Conservation (phyloP, 371 early-diverging fungal genomes). For the Syncephalastrum racemosum region DNA sequence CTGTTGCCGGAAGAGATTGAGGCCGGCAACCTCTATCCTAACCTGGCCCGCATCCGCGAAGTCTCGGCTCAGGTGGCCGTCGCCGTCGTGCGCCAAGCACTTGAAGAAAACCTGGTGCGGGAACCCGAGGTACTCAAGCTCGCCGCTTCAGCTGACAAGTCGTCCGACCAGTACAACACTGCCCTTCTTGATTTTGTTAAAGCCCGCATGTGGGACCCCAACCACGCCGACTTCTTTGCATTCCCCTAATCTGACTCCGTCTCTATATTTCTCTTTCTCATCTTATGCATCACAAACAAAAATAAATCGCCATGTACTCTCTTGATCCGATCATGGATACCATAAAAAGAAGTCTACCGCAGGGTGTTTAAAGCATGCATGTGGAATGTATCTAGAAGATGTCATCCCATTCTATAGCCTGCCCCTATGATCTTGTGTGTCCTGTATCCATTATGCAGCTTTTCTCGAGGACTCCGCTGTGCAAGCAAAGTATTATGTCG, state of each 20-base stretch:
- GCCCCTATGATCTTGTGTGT: too few species aligned
- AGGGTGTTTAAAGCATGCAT: too few species aligned
- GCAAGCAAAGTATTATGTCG: too few species aligned
- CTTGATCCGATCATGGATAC: too few species aligned
- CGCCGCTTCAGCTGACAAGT: conserved; percentile 1
- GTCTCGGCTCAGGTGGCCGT: conserved; percentile 78
- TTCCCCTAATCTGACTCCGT: not conserved
- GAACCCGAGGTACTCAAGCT: conserved; percentile 2
- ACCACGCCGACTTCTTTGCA: conserved; percentile 9
- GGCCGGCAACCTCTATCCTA: conserved; percentile 76
- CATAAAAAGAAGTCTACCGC: too few species aligned
- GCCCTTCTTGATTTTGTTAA: conserved; percentile 12
- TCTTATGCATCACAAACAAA: too few species aligned
- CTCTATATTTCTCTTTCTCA: too few species aligned
- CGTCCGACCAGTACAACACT: not conserved
- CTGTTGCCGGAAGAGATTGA: conserved; percentile 66
- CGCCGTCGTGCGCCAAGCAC: conserved; percentile 69
- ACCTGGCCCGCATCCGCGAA: conserved; percentile 79
- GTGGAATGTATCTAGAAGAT: too few species aligned
- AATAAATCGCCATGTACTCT: too few species aligned
- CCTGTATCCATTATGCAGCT: too few species aligned
- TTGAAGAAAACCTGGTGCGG: conserved; percentile 50
- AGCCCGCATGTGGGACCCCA: conserved; percentile 20
- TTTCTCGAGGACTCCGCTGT: too few species aligned
- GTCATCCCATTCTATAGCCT: too few species aligned